Conservation (phyloP, 2,329 filamentous ascomycete species). For the Coccinonectria pachysandricola region DNA sequence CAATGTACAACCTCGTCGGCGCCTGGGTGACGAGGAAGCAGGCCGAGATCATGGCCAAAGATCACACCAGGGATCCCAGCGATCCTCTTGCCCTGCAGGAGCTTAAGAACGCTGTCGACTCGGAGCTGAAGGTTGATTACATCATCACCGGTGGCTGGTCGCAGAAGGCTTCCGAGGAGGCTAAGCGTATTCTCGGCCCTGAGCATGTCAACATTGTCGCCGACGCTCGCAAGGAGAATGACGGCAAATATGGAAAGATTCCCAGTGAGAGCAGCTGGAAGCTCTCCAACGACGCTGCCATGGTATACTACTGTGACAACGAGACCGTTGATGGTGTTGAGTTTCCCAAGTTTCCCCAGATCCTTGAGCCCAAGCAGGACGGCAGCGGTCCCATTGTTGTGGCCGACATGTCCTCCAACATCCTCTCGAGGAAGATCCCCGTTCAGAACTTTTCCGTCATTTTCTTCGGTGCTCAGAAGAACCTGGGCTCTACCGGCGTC, state of each 20-base stretch:
- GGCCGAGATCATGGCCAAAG: conserved; percentile 45
- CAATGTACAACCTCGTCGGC: conserved; percentile 73
- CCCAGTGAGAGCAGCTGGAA: conserved; percentile 69
- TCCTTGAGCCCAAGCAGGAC: conserved; percentile 45
- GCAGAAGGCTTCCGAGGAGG: conserved; percentile 79
- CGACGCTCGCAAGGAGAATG: conserved; percentile 55
- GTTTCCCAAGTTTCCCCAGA: conserved; percentile 63
- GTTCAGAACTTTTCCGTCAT: conserved; percentile 71
- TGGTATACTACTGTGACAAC: conserved; percentile 89
- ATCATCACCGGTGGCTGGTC: conserved; percentile 79
- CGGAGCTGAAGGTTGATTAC: conserved; percentile 76
- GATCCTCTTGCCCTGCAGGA: conserved; percentile 44
- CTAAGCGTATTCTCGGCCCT: conserved; percentile 62
- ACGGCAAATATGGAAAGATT: conserved; percentile 79
- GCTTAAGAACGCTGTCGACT: conserved; percentile 52
- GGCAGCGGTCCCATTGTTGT: conserved; percentile 67
- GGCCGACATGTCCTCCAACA: conserved; percentile 91
- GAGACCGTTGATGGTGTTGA: conserved; percentile 93
- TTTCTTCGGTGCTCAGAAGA: conserved; percentile 94
- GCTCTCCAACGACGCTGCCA: conserved; percentile 55
- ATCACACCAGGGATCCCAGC: conserved; percentile 35
- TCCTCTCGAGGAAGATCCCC: conserved; percentile 70
- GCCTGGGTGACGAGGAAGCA: conserved; percentile 69
- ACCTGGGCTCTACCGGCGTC: conserved; percentile 76
- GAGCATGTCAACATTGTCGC: conserved; percentile 67